phyloP scores from a whole-genome alignment of 306 rosid species.

The Prunus salicina region DNA sequence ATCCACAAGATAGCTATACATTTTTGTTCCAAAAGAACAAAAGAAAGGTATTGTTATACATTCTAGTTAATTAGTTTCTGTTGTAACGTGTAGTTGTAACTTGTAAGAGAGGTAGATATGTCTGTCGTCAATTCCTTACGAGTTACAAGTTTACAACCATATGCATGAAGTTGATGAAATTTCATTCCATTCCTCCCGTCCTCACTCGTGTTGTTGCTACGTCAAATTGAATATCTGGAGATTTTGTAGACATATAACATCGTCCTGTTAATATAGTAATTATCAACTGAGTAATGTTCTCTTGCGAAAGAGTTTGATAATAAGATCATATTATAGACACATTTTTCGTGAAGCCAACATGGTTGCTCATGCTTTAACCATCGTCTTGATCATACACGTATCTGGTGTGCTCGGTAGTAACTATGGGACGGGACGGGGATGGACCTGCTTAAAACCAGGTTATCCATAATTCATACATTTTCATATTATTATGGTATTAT shows the following conservation, averaged over 20 bases:
- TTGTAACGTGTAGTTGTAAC: slow-evolving; percentile 2
- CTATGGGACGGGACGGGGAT: too few species aligned
- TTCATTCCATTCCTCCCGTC: background rate
- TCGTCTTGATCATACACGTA: too few species aligned
- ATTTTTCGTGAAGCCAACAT: too few species aligned
- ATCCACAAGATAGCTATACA: background rate
- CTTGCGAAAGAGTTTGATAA: background rate
- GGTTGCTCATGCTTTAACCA: too few species aligned
- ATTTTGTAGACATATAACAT: background rate
- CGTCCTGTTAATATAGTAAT: background rate
- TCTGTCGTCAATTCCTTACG: background rate
- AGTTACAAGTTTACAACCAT: background rate
- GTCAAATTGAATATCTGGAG: background rate
- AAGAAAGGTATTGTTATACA: background rate
- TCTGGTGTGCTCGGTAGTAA: too few species aligned
- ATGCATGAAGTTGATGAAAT: background rate
- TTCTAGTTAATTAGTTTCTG: background rate
- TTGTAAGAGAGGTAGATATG: background rate
- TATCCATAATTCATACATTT: too few species aligned
- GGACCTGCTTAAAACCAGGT: too few species aligned
- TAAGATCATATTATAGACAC: too few species aligned
- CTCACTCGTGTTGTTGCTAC: background rate
- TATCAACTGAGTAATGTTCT: background rate
- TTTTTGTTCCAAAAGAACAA: background rate
- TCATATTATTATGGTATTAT: background rate